Base-by-base conservation (phyloP, 2,329 filamentous ascomycete genomes). In the Rutstroemia sp. region DNA sequence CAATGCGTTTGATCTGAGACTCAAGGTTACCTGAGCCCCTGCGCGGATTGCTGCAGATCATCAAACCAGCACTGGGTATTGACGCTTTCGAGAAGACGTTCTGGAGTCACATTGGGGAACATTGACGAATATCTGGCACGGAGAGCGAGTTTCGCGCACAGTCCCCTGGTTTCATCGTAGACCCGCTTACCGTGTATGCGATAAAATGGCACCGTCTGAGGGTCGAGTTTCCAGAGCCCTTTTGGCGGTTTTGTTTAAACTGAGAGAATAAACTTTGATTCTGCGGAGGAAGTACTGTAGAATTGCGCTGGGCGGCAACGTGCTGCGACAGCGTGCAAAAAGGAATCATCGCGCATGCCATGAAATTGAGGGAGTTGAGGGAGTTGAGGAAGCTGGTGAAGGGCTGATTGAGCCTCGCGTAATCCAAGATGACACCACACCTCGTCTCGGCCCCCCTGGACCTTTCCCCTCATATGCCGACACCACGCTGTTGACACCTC, bases 161-260 rank as follows among this genome's bases (percentile, higher is more conserved):
- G 53, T 51, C 45, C 34, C 25, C 53, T 55, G 53, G 53, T 55
- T 55, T 55, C 53, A 55, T 51, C 46, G 5, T 51, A 19, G 53
- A 21, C 38, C 53, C 53, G 53, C 53, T 38, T 25, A n/a, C 42
- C 21, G 21, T 37, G 25, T 27, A 38, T 14, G 27, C 19, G 37
- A 49, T 14, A 21, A 49, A 49, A 49, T n/a, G 21, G 34, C 27
- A 54, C 27, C 16, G 14, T 34, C 30, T 34, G 30, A 34, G 30
- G 4, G 30, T 34, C 10, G 9, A 34, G 30, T 12, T 34, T 34
- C 30, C 9, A 34, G 30, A 12, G 30, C 9, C 30, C 30, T 34
- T 34, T 34, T 8, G 30, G 30, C 10, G 30, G 30, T 34, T 34
- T 12, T 34, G 9, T 34, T 10, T 34, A 34, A 34, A 10, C 30